Evolutionary conservation across 805 yeast genomes (phyloP).

Genomic region (Saturnispora gosingensis): DNA sequence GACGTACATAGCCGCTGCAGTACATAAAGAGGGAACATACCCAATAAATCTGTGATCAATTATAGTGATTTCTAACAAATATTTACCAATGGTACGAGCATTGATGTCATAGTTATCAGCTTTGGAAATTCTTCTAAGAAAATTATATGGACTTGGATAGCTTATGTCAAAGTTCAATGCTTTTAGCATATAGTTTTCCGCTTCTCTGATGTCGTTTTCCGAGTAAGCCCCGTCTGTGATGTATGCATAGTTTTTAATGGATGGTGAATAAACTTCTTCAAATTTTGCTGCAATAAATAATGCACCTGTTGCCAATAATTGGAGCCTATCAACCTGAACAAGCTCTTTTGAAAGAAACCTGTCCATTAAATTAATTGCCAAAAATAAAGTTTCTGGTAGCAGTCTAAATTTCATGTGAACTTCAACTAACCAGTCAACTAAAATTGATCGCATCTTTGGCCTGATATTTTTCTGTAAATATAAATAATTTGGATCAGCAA

Average conservation of each 20-base stretch:
- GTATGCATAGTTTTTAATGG: slow-evolving; percentile 75
- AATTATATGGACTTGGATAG: slow-evolving; percentile 86
- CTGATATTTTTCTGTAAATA: slow-evolving; percentile 55
- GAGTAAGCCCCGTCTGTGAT: slow-evolving; percentile 81
- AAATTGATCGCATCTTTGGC: slow-evolving; percentile 76
- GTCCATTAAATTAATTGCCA: slow-evolving; percentile 82
- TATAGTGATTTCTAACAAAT: slow-evolving; percentile 65
- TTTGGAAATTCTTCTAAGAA: slow-evolving; percentile 76
- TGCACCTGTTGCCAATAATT: slow-evolving; percentile 77
- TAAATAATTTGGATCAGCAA: slow-evolving; percentile 65
- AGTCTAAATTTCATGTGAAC: slow-evolving; percentile 78
- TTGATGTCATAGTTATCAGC: slow-evolving; percentile 85
- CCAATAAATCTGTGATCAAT: slow-evolving; percentile 72
- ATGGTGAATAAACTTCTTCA: slow-evolving; percentile 86
- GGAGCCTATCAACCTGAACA: slow-evolving; percentile 71
- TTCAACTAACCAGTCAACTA: slow-evolving; percentile 92
- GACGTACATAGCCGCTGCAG: slow-evolving; percentile 85
- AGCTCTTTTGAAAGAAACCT: slow-evolving; percentile 68
- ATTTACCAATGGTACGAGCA: slow-evolving; percentile 78
- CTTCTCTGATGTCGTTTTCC: slow-evolving; percentile 71
- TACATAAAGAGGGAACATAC: slow-evolving; percentile 62
- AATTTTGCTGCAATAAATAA: slow-evolving; percentile 86
- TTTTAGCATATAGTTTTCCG: slow-evolving; percentile 71
- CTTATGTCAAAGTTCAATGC: slow-evolving; percentile 65
- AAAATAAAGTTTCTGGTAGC: slow-evolving; percentile 74